Evolutionary conservation across 768 basidiomycete species (phyloP).

Genomic region (Coprinopsis marcescibilis): DNA sequence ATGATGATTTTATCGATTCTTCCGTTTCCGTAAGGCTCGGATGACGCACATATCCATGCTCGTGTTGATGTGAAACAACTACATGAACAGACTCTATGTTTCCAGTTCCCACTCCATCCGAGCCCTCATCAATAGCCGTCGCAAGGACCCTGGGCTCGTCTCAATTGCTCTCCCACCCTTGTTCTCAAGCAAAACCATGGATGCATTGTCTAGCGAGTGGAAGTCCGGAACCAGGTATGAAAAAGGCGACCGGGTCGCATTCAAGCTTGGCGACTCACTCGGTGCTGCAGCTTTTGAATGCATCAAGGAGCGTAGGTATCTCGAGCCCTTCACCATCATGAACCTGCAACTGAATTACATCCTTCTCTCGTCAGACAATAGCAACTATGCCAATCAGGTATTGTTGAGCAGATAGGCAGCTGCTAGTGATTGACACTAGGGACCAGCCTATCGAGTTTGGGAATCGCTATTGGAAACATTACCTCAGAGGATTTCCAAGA

Average conservation of each 20-base stretch:
- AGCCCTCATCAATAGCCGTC: neutral
- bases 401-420: too few species aligned
- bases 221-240: conserved; percentile 18
- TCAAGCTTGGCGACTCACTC: conserved; percentile 23
- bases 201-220: conserved; percentile 29
- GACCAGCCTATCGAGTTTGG: conserved; percentile 24
- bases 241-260: conserved; percentile 26
- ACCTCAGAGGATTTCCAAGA: conserved; percentile 25
- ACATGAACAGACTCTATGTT: neutral
- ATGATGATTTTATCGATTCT: neutral
- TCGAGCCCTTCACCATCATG: conserved; percentile 1
- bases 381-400: conserved; percentile 22
- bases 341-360: neutral
- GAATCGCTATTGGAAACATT: conserved; percentile 26
- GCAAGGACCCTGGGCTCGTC: neutral
- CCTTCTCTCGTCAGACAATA: conserved; percentile 17
- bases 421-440: too few species aligned
- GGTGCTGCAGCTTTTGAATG: conserved; percentile 31
- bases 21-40: too few species aligned
- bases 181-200: conserved; percentile 15
- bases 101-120: conserved; percentile 1
- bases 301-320: conserved; percentile 20
- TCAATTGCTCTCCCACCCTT: neutral
- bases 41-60: neutral
- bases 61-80: neutral